Evolutionary conservation across 192 early-diverging fungal genomes (phyloP), one percentile per base, ranked within the genome.

Genomic region (Phlyctochytrium arcticum): DNA sequence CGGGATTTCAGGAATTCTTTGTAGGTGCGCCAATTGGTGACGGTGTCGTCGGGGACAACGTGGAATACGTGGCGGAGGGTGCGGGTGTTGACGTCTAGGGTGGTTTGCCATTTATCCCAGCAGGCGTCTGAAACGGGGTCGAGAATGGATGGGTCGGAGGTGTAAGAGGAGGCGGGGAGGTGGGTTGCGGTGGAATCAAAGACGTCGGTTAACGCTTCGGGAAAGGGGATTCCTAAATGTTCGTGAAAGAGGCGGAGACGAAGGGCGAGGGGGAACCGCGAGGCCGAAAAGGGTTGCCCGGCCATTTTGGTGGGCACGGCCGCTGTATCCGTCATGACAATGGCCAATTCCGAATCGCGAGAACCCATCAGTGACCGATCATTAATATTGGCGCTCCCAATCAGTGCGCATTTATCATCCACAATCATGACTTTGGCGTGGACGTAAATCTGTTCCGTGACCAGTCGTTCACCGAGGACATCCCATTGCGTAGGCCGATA

Each of bases 311-410:
- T 85, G 19, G 71, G 69, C 19, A 95, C 70, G 9, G 72, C 78
- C 32, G 84, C 77, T 5, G 83, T 73, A 59, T 95, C 91, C 66
- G 89, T 88, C 10, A 95, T 77, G 17, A 92, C 59, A 55, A 91
- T 87, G 37, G 92, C 93, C 47, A 95, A 86, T 73, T 95, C 93
- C 9, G 90, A 92, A 67, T 95, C 92, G 56, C 88, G 88, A 60
- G 85, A 85, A 34, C 93, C 93, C 42, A 85, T 72, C 75, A 91
- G 91, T 0, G 93, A 95, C 4, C 93, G 88, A 75, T 95, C 93
- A 68, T 95, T 95, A 68, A 95, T 82, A 68, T 95, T 95, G 36
- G 92, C 90, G 29, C 89, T 91, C 5, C 93, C 93, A 70, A 88
- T 87, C 24, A 95, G 76, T 37, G 92, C 89, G 42, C 81, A 83